A percentile compares a stretch with the other conserved stretches of the same genome.
Evolutionary conservation across 1,139 yeast species (phyloP).

Genomic region (Eremothecium sinecaudum): DNA sequence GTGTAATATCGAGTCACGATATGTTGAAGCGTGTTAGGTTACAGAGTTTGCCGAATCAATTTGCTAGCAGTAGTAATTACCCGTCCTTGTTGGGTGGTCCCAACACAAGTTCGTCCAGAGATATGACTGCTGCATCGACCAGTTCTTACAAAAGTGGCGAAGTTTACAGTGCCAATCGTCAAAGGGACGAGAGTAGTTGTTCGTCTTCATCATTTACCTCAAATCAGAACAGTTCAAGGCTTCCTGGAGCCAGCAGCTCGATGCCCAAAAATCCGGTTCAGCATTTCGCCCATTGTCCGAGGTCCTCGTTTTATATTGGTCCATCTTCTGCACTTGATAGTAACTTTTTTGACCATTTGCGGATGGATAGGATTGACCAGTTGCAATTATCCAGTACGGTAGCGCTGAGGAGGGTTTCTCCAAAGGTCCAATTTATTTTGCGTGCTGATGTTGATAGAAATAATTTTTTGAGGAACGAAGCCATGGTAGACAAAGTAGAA

Average conservation of each 20-base stretch:
- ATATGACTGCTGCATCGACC: slow-evolving; percentile 15
- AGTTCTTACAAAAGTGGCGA: slow-evolving; percentile 4
- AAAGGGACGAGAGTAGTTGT: neutral
- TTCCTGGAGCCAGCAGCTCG: neutral
- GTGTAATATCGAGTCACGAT: slow-evolving; percentile 15
- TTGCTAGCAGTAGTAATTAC: neutral
- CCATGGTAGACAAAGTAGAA: slow-evolving; percentile 64
- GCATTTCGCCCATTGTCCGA: no score
- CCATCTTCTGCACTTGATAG: slow-evolving; percentile 64
- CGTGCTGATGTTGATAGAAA: slow-evolving; percentile 66
- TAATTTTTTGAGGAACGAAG: slow-evolving; percentile 52
- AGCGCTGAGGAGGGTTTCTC: slow-evolving; percentile 59
- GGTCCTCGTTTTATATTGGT: slow-evolving; percentile 70
- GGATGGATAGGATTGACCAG: slow-evolving; percentile 52
- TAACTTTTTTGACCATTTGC: slow-evolving; percentile 44
- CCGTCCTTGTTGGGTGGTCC: neutral
- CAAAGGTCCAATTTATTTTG: slow-evolving; percentile 53
- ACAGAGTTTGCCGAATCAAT: slow-evolving; percentile 5
- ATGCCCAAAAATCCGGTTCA: slow-evolving; percentile 36
- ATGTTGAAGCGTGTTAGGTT: slow-evolving; percentile 15
- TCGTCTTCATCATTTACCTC: neutral
- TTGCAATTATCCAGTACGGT: slow-evolving; percentile 49
- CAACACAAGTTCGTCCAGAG: slow-evolving; percentile 10
- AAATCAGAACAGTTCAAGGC: neutral
- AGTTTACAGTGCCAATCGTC: neutral